Conservation (phyloP, 2,329 filamentous ascomycete genomes). For the Penicillium sclerotigenum region DNA sequence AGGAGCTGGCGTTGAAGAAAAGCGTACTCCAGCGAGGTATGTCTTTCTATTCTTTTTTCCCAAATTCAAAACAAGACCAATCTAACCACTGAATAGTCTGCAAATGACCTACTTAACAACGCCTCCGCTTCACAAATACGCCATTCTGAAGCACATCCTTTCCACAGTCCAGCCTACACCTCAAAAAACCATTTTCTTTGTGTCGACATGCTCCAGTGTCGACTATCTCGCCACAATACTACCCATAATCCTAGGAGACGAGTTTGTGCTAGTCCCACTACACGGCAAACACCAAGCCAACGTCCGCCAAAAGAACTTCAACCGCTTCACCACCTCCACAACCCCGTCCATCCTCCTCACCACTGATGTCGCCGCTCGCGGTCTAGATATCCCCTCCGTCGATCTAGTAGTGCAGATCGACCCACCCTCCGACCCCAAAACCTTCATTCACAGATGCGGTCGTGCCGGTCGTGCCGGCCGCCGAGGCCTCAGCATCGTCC, state of each 20-base stretch:
- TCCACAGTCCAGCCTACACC: conserved; percentile 67
- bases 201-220: conserved; percentile 90
- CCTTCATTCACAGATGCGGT: conserved; percentile 65
- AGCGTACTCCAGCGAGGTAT: conserved; percentile 75
- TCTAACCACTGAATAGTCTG: conserved; percentile 51
- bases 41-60: not conserved
- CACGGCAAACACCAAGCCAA: conserved; percentile 91
- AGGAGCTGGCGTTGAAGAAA: conserved; percentile 70
- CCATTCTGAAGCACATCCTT: conserved; percentile 68
- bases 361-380: conserved; percentile 86
- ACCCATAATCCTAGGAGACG: conserved; percentile 64
- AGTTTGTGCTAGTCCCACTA: conserved; percentile 71
- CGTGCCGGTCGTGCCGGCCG: conserved; percentile 62
- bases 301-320: conserved; percentile 83
- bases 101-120: conserved; percentile 81
- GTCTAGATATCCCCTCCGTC: conserved; percentile 86
- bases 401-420: conserved; percentile 90
- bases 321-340: conserved; percentile 70
- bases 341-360: conserved; percentile 80
- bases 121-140: conserved; percentile 75
- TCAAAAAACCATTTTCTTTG: conserved; percentile 82
- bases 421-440: conserved; percentile 82
- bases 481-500: conserved; percentile 77
- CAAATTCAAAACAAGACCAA: not conserved
- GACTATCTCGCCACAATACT: conserved; percentile 89